These are phyloP conservation scores for Colletotrichum simmondsii DNA, from an alignment of 2,329 filamentous ascomycete genomes.

Conservation along the genomic window DNA sequence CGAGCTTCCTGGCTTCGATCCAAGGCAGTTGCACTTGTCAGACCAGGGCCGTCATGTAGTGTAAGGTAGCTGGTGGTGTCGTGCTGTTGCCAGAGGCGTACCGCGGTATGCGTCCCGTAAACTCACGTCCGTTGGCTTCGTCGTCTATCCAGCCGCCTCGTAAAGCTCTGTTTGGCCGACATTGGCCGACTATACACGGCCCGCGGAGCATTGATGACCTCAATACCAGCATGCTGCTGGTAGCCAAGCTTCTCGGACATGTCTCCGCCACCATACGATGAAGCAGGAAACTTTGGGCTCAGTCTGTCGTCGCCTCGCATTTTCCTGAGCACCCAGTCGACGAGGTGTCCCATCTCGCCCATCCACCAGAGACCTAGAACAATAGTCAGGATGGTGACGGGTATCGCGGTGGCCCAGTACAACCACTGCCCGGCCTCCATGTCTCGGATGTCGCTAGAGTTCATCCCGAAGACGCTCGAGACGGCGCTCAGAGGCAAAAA, in stretches of 20 bases:
- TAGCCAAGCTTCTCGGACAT: conserved; percentile 11
- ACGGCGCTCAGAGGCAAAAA: conserved; percentile 59
- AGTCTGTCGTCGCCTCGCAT: conserved; percentile 13
- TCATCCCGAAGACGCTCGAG: conserved; percentile 64
- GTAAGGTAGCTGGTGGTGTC: neutral
- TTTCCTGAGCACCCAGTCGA: conserved; percentile 35
- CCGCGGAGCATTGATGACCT: neutral
- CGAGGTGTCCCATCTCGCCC: conserved; percentile 51
- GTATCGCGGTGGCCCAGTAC: conserved; percentile 61
- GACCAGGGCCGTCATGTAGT: neutral
- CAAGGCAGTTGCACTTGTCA: conserved; percentile 10
- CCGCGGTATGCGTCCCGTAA: neutral
- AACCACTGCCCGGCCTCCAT: conserved; percentile 59
- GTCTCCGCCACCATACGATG: neutral
- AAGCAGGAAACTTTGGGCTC: neutral
- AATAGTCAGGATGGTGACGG: conserved; percentile 55
- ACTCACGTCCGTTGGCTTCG: conserved; percentile 46
- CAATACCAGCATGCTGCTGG: neutral
- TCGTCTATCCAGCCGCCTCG: conserved; percentile 36
- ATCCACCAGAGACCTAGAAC: conserved; percentile 54
- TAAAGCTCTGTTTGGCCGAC: conserved; percentile 10
- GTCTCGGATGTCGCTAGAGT: conserved; percentile 60
- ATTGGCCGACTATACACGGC: conserved; percentile 8
- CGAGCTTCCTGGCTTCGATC: conserved; percentile 13
- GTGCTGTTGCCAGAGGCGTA: neutral